phyloP scores from a whole-genome alignment of 305 asterid species.

The Rubia tinctorum region DNA sequence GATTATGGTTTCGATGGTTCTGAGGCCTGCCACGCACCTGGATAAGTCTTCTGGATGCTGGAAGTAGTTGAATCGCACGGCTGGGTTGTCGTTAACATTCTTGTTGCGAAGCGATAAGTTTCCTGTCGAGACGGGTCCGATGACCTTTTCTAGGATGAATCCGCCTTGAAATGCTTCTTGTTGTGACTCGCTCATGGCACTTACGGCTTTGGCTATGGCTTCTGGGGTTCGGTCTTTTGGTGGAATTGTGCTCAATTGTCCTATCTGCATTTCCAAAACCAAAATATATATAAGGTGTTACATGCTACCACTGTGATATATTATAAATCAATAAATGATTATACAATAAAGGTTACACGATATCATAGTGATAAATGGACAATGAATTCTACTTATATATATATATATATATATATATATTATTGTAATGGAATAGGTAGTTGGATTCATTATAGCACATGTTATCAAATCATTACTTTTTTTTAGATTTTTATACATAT shows the following conservation, averaged over 20 bases:
- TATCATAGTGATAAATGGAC: too few relatives aligned
- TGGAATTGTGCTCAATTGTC: constrained; percentile 78
- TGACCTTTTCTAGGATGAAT: constrained; percentile 70
- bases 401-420: too few relatives aligned
- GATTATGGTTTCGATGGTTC: constrained; percentile 51
- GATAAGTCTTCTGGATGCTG: constrained; percentile 52
- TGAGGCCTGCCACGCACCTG: constrained; percentile 65
- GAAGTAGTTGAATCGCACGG: constrained; percentile 82
- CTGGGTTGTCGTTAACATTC: constrained; percentile 69
- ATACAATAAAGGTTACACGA: too few relatives aligned
- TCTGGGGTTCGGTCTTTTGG: constrained; percentile 82
- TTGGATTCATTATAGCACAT: too few relatives aligned
- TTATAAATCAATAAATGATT: too few relatives aligned
- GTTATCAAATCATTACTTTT: too few relatives aligned
- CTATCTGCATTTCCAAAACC: constrained; percentile 45
- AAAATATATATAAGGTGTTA: not conserved
- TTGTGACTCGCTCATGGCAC: constrained; percentile 48
- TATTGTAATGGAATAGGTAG: too few relatives aligned
- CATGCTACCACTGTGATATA: too few relatives aligned
- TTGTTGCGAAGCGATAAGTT: constrained; percentile 43
- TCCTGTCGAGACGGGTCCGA: constrained; percentile 73
- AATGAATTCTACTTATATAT: too few relatives aligned
- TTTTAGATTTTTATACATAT: too few relatives aligned
- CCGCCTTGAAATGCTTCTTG: constrained; percentile 64
- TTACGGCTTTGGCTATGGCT: constrained; percentile 57